A percentile compares a stretch with the other conserved stretches of the same genome.
Evolutionary conservation across 1,284 basidiomycete species (phyloP).

Genomic region (Grifola frondosa): DNA sequence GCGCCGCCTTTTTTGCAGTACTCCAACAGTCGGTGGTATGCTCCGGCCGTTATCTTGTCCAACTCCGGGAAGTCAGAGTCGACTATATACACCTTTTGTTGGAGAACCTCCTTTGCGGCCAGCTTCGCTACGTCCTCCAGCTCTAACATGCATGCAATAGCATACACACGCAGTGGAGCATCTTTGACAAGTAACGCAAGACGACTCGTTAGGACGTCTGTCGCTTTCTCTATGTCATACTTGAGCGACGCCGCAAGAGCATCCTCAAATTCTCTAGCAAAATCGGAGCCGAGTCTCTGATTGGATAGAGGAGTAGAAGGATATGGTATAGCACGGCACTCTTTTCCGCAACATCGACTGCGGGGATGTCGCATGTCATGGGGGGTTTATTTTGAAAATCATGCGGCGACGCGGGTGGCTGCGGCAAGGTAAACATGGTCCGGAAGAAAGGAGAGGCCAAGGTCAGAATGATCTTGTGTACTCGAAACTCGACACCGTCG

Average conservation of each 20-base stretch:
- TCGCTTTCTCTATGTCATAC: constrained; percentile 18
- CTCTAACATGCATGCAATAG: constrained; percentile 32
- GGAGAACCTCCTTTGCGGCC: constrained; percentile 6
- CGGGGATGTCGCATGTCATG: too few relatives aligned
- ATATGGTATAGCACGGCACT: constrained; percentile 12
- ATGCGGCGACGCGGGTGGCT: too few relatives aligned
- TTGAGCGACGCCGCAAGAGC: constrained; percentile 14
- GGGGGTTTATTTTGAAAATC: too few relatives aligned
- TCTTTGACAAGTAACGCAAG: constrained; percentile 26
- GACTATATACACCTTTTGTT: constrained; percentile 6
- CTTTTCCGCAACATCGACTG: constrained; percentile 13
- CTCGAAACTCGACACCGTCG: constrained; percentile 43
- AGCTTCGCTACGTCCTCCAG: constrained; percentile 18
- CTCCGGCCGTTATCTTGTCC: constrained; percentile 14
- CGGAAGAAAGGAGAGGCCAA: constrained; percentile 38
- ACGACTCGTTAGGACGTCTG: constrained; percentile 12
- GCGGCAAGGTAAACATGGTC: constrained; percentile 14
- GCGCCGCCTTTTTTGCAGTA: too few relatives aligned
- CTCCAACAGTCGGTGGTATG: constrained; percentile 16
- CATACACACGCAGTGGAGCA: constrained; percentile 36
- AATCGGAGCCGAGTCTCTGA: constrained; percentile 12
- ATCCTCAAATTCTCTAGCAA: constrained; percentile 1
- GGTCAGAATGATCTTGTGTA: constrained; percentile 42
- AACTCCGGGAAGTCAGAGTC: constrained; percentile 14
- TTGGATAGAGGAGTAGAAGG: constrained; percentile 21